Evolutionary conservation across 1,139 yeast species (phyloP), one percentile per base, ranked within the genome.

Genomic region (Sugiyamaella japonica): DNA sequence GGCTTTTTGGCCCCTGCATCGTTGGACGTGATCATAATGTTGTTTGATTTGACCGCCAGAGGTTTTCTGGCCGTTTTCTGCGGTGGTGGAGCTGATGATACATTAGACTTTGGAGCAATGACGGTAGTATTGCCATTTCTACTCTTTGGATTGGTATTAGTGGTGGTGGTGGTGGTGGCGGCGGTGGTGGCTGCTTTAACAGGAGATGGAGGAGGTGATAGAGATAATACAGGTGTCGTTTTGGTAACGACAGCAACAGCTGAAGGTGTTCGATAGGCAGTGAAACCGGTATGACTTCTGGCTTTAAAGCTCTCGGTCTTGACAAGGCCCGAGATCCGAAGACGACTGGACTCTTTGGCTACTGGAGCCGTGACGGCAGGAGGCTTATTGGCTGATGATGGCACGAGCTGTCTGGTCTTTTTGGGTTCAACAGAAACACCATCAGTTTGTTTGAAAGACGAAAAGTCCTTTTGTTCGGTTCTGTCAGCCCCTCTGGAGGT

Each of bases 251-350:
- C 41, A 17, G 38, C 38, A 12, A 39, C 31, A 12, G 51, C 36
- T 16, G 56, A 53, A 6, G 59, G 59, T 1, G 59, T 56, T 40
- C 59, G 38, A 37, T 56, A 56, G 6, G 59, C 59, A 8, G 59
- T 56, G 37, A 56, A 56, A 7, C 59, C 59, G 15, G 55, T 56
- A 41, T 56, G 59, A 20, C 51, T 50, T 23, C 52, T 47, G 43
- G 55, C 48, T 52, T 55, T 57, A 58, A 66, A 64, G 53, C 66
- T 63, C 52, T 67, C 70, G 13, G 66, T 65, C 43, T 64, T 60
- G 31, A 64, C 63, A 41, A 64, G 56, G 17, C 63, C 66, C 13
- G 67, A 52, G 41, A 66, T 64, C 52, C 61, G 67, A 50, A 67
- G 59, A 50, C 66, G 60, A 23, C 61, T 55, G 6, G 58, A 51